phyloP scores from a whole-genome alignment of 2,329 filamentous ascomycete species.

The Drechslerella stenobrocha region DNA sequence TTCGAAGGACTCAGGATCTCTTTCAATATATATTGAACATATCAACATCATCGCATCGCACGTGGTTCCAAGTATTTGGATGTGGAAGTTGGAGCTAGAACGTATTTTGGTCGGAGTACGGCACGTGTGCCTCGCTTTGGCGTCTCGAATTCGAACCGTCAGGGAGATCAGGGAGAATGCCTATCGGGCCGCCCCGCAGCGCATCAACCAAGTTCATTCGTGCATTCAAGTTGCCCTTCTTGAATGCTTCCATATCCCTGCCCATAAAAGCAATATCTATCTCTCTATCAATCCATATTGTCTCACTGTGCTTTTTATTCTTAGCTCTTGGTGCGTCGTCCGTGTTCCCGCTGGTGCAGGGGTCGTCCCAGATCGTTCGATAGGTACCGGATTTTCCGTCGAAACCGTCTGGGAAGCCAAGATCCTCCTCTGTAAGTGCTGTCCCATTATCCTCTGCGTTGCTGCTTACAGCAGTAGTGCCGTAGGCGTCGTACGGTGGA shows the following conservation, averaged over 20 bases:
- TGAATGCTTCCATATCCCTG: conserved; percentile 33
- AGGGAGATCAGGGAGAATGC: conserved; percentile 32
- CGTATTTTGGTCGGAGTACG: too few species aligned
- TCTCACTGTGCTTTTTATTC: background rate
- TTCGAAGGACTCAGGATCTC: too few species aligned
- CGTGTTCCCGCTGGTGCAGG: background rate
- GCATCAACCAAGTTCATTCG: conserved; percentile 35
- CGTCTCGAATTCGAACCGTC: conserved; percentile 23
- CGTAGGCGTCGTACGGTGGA: conserved; percentile 7
- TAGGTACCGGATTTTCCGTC: conserved; percentile 27
- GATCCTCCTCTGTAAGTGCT: conserved; percentile 25
- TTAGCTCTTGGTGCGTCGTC: background rate
- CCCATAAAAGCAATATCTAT: conserved; percentile 21
- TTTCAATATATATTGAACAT: too few species aligned
- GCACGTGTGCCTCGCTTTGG: conserved; percentile 29
- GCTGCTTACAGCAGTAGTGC: conserved; percentile 6
- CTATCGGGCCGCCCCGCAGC: conserved; percentile 24
- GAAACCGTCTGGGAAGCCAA: conserved; percentile 33
- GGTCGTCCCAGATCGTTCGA: conserved; percentile 21
- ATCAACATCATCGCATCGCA: too few species aligned
- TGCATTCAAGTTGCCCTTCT: conserved; percentile 33
- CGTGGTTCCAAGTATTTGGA: too few species aligned
- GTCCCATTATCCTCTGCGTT: conserved; percentile 6
- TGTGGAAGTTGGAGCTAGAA: too few species aligned
- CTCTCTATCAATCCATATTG: conserved; percentile 33